Evolutionary conservation across 2,329 filamentous ascomycete species (phyloP).

Genomic region (Trichoderma harzianum): DNA sequence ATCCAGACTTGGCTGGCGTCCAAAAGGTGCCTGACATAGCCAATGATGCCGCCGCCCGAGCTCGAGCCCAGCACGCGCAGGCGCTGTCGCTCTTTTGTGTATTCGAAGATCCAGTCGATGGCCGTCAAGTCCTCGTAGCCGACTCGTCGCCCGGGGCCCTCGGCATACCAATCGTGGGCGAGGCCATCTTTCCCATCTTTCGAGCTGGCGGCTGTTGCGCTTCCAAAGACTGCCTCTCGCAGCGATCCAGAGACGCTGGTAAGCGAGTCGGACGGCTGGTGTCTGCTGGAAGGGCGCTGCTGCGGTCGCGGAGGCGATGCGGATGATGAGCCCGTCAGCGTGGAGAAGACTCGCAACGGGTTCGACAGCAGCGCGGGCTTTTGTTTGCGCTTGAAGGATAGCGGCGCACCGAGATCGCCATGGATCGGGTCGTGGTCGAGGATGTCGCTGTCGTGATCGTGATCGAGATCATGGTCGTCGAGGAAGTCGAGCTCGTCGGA

Average conservation of each 20-base stretch:
- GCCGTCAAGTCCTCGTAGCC: slow-evolving; percentile 95
- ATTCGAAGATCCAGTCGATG: slow-evolving; percentile 99
- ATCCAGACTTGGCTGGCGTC: slow-evolving; percentile 93
- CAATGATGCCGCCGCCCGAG: slow-evolving; percentile 65
- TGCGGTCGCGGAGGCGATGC: slow-evolving; percentile 1
- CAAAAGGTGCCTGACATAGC: slow-evolving; percentile 67
- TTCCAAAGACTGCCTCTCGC: not conserved
- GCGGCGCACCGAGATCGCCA: slow-evolving; percentile 45
- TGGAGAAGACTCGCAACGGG: slow-evolving; percentile 48
- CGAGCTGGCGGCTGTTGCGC: slow-evolving; percentile 24
- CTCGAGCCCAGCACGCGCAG: slow-evolving; percentile 71
- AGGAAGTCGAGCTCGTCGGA: slow-evolving; percentile 47
- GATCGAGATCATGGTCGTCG: slow-evolving; percentile 38
- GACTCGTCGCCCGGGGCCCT: slow-evolving; percentile 83
- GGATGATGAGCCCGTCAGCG: slow-evolving; percentile 38
- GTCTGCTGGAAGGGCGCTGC: not conserved
- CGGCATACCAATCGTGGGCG: slow-evolving; percentile 77
- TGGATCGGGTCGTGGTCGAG: slow-evolving; percentile 57
- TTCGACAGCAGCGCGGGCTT: slow-evolving; percentile 48
- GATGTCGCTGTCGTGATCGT: slow-evolving; percentile 31
- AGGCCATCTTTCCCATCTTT: slow-evolving; percentile 54
- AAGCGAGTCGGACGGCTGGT: slow-evolving; percentile 9
- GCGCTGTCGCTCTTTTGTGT: slow-evolving; percentile 90
- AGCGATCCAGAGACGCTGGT: slow-evolving; percentile 9
- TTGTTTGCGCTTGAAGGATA: slow-evolving; percentile 71